These are phyloP conservation scores for Peronospora tabacina DNA, from an alignment of 352 stramenopile species.

Conservation along the genomic window DNA sequence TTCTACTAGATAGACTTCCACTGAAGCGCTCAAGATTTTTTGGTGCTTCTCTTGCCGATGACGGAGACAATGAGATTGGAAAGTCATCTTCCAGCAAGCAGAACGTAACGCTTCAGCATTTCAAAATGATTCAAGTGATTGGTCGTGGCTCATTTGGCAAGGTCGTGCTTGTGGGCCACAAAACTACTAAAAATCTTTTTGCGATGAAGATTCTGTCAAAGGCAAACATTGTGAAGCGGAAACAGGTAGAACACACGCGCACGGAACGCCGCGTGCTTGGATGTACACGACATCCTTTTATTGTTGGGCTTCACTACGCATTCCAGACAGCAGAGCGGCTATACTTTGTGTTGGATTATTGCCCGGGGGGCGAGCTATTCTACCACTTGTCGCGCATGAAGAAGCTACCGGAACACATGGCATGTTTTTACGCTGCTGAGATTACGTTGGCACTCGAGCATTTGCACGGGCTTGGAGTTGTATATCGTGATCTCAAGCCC, in stretches of 20 bases:
- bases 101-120: constrained; percentile 57
- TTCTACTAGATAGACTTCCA: constrained; percentile 57
- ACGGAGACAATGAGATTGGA: constrained; percentile 36
- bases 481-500: constrained; percentile 77
- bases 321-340: constrained; percentile 88
- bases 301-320: constrained; percentile 82
- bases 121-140: constrained; percentile 85
- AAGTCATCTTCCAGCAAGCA: constrained; percentile 26
- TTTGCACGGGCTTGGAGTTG: constrained; percentile 71
- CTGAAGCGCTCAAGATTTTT: constrained; percentile 64
- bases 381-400: constrained; percentile 85
- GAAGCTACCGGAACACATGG: constrained; percentile 82
- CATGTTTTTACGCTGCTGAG: constrained; percentile 85
- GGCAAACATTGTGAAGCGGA: constrained; percentile 83
- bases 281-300: constrained; percentile 81
- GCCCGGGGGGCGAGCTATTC: constrained; percentile 82
- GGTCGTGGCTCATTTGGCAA: constrained; percentile 90
- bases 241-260: constrained; percentile 86
- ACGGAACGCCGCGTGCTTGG: constrained; percentile 81
- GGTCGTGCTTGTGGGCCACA: constrained; percentile 80
- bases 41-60: constrained; percentile 50
- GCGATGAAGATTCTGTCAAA: constrained; percentile 92
- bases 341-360: constrained; percentile 95
- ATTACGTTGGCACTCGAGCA: constrained; percentile 82
- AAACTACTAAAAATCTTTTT: constrained; percentile 82